These are phyloP conservation scores for Mortierella sp. DNA, from an alignment of 371 early-diverging fungal genomes.

Conservation along the genomic window DNA sequence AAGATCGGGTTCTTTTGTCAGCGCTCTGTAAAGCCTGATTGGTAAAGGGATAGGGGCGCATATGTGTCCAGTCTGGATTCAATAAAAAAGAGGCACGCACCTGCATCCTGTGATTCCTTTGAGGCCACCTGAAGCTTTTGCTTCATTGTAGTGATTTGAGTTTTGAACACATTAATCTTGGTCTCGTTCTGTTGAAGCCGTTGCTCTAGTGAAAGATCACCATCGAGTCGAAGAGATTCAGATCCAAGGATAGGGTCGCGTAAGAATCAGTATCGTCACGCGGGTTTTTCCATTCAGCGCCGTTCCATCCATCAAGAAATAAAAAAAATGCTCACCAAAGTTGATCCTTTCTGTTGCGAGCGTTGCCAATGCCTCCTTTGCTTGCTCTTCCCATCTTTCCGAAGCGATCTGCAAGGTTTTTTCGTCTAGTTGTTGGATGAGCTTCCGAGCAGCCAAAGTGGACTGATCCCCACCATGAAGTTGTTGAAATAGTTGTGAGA, in stretches of 20 bases:
- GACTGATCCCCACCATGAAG: slow-evolving; percentile 20
- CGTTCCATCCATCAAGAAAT: no score
- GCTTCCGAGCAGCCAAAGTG: slow-evolving; percentile 11
- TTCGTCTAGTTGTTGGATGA: slow-evolving; percentile 31
- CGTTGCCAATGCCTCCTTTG: slow-evolving; percentile 37
- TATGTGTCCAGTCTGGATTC: no score
- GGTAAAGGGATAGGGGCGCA: neutral
- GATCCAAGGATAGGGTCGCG: neutral
- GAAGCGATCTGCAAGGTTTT: slow-evolving; percentile 17
- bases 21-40: neutral
- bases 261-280: neutral
- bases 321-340: no score
- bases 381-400: slow-evolving; percentile 35
- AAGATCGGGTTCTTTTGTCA: neutral
- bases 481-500: slow-evolving; percentile 26
- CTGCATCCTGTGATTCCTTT: slow-evolving; percentile 40
- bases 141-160: slow-evolving; percentile 44
- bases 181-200: slow-evolving; percentile 42
- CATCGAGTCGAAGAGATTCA: neutral
- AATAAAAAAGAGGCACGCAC: slow-evolving; percentile 8
- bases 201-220: slow-evolving; percentile 30
- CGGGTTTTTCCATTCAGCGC: no score
- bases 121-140: slow-evolving; percentile 53
- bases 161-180: slow-evolving; percentile 35
- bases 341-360: slow-evolving; percentile 25